Conservation (phyloP, 1,139 yeast species). For the Meyerozyma elateridarum region DNA sequence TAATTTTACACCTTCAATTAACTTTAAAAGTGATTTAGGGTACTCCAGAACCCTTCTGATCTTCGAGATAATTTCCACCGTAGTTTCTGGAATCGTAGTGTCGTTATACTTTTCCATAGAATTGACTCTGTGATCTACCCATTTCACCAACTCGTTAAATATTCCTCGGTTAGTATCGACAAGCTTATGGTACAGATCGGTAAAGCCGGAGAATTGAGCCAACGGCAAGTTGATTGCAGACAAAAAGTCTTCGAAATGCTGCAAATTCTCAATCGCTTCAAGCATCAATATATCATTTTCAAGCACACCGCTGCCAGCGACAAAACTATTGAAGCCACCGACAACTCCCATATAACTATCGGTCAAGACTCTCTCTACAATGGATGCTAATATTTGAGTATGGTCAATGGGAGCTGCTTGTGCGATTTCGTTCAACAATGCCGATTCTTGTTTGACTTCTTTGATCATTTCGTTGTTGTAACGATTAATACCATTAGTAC, state of each 20-base stretch:
- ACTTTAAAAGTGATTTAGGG: conserved; percentile 45
- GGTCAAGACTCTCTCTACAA: conserved; percentile 21
- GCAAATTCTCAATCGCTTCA: conserved; percentile 38
- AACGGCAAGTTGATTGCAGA: conserved; percentile 9
- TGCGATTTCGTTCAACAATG: conserved; percentile 32
- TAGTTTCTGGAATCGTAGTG: conserved; percentile 63
- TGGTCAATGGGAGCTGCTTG: conserved; percentile 12
- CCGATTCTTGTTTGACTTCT: conserved; percentile 45
- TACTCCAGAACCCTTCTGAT: conserved; percentile 64
- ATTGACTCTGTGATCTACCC: conserved; percentile 49
- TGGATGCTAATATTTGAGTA: conserved; percentile 16
- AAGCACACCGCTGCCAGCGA: conserved; percentile 9
- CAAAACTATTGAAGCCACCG: conserved; percentile 11
- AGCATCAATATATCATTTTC: conserved; percentile 35
- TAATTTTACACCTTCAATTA: conserved; percentile 48
- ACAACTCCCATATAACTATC: conserved; percentile 18
- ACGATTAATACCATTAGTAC: conserved; percentile 53
- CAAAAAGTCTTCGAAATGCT: conserved; percentile 19
- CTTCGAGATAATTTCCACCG: conserved; percentile 61
- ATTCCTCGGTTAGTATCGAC: conserved; percentile 25
- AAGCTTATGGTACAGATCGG: conserved; percentile 15
- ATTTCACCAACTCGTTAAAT: conserved; percentile 53
- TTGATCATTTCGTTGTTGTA: conserved; percentile 52
- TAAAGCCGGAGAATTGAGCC: conserved; percentile 9
- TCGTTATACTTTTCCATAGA: conserved; percentile 45